Percentiles rank a stretch among this genome's conserved stretches.
phyloP scores from a whole-genome alignment of 305 asterid genomes.

The Plantago lanceolata region DNA sequence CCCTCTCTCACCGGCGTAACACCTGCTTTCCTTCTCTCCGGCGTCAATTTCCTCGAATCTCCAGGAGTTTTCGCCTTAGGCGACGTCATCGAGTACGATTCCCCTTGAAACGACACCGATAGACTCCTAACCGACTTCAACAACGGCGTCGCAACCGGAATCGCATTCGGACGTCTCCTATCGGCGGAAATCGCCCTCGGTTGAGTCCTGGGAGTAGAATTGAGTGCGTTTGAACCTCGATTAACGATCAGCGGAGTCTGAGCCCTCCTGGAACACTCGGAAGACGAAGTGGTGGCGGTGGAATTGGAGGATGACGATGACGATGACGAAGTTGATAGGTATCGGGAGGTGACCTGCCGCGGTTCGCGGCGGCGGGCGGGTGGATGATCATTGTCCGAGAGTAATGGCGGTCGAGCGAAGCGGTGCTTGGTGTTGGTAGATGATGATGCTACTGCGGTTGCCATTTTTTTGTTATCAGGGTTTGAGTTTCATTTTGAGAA shows the following conservation, averaged over 20 bases:
- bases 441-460: conserved; percentile 43
- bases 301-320: conserved; percentile 53
- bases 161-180: conserved; percentile 43
- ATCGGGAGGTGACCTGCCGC: conserved; percentile 61
- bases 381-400: conserved; percentile 42
- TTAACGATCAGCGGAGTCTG: conserved; percentile 47
- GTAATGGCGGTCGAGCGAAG: conserved; percentile 45
- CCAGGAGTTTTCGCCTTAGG: conserved; percentile 66
- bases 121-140: conserved; percentile 59
- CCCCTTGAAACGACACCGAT: conserved; percentile 85
- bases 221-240: conserved; percentile 21
- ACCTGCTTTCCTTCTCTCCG: conserved; percentile 54
- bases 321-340: conserved; percentile 47
- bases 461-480: conserved; percentile 35
- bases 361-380: conserved; percentile 41
- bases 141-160: conserved; percentile 48
- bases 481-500: conserved; percentile 13
- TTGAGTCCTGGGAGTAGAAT: conserved; percentile 31
- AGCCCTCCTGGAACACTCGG: conserved; percentile 41
- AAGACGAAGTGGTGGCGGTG: conserved; percentile 40
- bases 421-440: conserved; percentile 49
- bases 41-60: conserved; percentile 53
- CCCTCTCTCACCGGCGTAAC: conserved; percentile 52
- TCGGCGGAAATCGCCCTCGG: conserved; percentile 59
- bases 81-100: conserved; percentile 47